Base-by-base conservation (phyloP, 2,329 filamentous ascomycete genomes). In the Arachnomyces sp. region DNA sequence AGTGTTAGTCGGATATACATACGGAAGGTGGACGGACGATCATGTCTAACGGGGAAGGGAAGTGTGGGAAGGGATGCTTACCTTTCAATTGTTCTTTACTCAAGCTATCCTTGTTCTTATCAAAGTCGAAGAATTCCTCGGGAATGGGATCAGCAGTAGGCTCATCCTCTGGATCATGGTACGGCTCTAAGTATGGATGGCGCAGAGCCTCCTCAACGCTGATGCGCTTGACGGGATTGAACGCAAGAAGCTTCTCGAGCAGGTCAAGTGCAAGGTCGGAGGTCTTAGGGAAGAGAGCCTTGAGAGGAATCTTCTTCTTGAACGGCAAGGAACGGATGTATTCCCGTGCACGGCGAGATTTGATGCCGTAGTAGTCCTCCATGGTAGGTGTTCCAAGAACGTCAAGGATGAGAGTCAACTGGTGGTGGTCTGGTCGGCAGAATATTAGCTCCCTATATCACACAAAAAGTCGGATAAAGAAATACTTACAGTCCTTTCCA, bases 341-440 rank as follows among this genome's bases (percentile, higher is more conserved):
- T 69, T 98, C 92, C 50, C 92, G 80, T 37, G 92, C 92, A 57
- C 92, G 86, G 51, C 92, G 85, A 39, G 92, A 96, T 72, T 98
- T 98, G 78, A 98, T 98, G 50, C 92, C 92, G 57, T 98, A 98
- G 76, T 98, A 98, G 63, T 98, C 92, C 65, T 98, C 92, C 92
- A 98, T 98, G 9, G 92, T 98, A 2, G 92, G 92, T 3, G 92
- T 98, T 49, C 92, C 92, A 44, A 98, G 83, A 38, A 98, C 90
- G 55, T 98, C 92, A 51, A 98, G 75, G 59, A 98, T 98, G 47
- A 98, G 75, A 5, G 92, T 98, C 55, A 98, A 73, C 68, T 98
- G 92, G 69, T 98, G 92, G 67, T 98, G 92, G 63, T 98, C 87
- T 94, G 52, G 4, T 31, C 15, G 8, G 14, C 3, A 25, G n/a